Conservation (phyloP, 257 asterid genomes). For the Gentiana dahurica region DNA sequence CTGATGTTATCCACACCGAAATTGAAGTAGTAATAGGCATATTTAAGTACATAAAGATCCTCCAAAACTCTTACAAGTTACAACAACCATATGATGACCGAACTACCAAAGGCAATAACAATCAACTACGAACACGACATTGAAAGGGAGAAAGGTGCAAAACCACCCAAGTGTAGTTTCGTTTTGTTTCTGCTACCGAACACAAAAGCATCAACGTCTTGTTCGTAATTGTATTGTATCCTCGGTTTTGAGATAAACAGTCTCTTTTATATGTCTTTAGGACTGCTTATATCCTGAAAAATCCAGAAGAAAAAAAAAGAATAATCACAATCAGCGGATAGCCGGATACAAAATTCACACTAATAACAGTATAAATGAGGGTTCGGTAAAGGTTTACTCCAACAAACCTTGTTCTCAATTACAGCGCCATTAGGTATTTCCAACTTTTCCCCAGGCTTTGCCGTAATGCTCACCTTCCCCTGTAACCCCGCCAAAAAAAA, state of each 20-base stretch:
- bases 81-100: too few species aligned
- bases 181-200: constrained; percentile 1
- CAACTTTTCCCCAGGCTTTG: constrained; percentile 60
- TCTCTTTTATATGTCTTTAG: constrained; percentile 48
- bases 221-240: not conserved
- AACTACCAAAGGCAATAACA: not conserved
- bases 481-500: constrained; percentile 8
- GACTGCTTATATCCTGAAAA: constrained; percentile 65
- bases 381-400: not conserved
- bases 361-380: too few species aligned
- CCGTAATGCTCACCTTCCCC: constrained; percentile 78
- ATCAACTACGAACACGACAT: not conserved
- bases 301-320: not conserved
- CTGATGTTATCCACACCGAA: too few species aligned
- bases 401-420: constrained; percentile 58
- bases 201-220: not conserved
- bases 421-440: constrained; percentile 78
- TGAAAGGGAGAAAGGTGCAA: not conserved
- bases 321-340: not conserved
- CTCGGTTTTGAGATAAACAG: constrained; percentile 2
- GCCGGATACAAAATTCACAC: too few species aligned
- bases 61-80: too few species aligned
- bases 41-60: too few species aligned
- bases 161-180: too few species aligned
- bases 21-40: too few species aligned